Conservation (phyloP, 2,329 filamentous ascomycete species). For the Penicillium freii region DNA sequence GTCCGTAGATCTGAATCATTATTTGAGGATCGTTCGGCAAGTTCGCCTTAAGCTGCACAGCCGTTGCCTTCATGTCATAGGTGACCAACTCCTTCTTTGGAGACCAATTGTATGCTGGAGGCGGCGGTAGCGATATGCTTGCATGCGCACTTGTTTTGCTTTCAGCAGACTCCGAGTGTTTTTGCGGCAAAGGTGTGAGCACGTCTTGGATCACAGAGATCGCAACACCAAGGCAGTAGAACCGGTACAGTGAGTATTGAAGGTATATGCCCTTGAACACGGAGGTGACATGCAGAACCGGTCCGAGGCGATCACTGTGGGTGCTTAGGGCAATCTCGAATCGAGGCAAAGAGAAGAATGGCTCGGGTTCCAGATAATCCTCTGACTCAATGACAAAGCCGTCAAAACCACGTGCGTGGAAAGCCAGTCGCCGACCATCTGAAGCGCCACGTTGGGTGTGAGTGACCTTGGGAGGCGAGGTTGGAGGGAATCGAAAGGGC, state of each 20-base stretch:
- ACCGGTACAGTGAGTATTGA: conserved; percentile 89
- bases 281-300: conserved; percentile 82
- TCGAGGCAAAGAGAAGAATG: conserved; percentile 80
- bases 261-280: conserved; percentile 74
- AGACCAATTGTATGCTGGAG: conserved; percentile 24
- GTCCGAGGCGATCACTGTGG: conserved; percentile 79
- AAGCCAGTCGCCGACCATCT: conserved; percentile 76
- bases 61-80: conserved; percentile 74
- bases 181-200: conserved; percentile 47
- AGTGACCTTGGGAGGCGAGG: conserved; percentile 47
- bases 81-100: conserved; percentile 65
- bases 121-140: conserved; percentile 27
- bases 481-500: conserved; percentile 51
- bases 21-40: conserved; percentile 87
- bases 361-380: conserved; percentile 78
- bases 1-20: conserved; percentile 81
- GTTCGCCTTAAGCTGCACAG: conserved; percentile 83
- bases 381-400: conserved; percentile 85
- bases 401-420: conserved; percentile 81
- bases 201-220: conserved; percentile 70
- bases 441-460: conserved; percentile 47
- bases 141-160: conserved; percentile 17
- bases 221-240: conserved; percentile 85
- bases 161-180: conserved; percentile 11
- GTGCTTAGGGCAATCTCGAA: conserved; percentile 87